These are phyloP conservation scores for Barbarea vulgaris DNA, from an alignment of 345 rosid species.

Conservation along the genomic window DNA sequence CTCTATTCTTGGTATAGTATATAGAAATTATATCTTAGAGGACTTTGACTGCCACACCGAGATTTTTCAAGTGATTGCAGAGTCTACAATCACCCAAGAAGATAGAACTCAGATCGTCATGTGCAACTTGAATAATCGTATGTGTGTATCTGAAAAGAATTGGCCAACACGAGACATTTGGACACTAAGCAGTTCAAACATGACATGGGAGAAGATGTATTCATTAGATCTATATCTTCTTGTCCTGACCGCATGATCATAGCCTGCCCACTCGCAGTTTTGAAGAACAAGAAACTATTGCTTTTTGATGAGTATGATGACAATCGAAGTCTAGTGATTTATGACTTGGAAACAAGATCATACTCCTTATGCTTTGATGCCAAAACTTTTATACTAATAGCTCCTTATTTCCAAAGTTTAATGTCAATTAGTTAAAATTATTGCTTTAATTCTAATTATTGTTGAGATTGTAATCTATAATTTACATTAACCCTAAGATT, in stretches of 20 bases:
- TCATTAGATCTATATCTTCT: slow-evolving; percentile 18
- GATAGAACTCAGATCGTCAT: not conserved
- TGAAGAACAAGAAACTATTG: slow-evolving; percentile 10
- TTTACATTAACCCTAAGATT: too few relatives aligned
- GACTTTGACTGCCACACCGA: slow-evolving; percentile 18
- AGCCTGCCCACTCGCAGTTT: not conserved
- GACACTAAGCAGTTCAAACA: not conserved
- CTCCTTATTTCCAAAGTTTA: not conserved
- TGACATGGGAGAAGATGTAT: slow-evolving; percentile 10
- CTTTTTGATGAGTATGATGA: not conserved
- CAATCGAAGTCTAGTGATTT: not conserved
- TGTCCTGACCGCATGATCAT: not conserved
- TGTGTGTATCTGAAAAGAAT: slow-evolving; percentile 8
- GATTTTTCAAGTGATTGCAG: not conserved
- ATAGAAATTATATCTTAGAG: not conserved
- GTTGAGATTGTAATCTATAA: too few relatives aligned
- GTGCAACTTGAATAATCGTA: not conserved
- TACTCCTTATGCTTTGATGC: not conserved
- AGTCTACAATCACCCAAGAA: not conserved
- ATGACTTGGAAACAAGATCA: not conserved
- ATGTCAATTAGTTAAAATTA: not conserved
- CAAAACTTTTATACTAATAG: not conserved
- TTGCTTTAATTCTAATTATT: not conserved
- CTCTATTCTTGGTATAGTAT: not conserved
- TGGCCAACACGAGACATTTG: slow-evolving; percentile 10